Percentiles rank a stretch among this genome's conserved stretches.
phyloP scores from a whole-genome alignment of 2,329 filamentous ascomycete genomes.

The Aureobasidium leucospermi region DNA sequence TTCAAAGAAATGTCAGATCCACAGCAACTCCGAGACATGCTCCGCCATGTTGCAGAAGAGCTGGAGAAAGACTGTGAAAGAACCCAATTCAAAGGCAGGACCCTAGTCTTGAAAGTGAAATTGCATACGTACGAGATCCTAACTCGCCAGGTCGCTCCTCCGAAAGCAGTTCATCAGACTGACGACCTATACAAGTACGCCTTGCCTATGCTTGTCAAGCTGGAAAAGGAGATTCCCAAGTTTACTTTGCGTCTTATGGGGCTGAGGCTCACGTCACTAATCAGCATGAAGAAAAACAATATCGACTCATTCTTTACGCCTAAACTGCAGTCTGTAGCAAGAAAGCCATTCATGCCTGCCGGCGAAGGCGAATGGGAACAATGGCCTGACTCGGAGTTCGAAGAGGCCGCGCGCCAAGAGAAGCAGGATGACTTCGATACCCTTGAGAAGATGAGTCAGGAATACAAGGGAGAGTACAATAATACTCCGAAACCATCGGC shows the following conservation, averaged over 20 bases:
- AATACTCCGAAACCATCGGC: conserved; percentile 4
- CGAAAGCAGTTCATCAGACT: conserved; percentile 62
- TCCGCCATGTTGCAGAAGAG: conserved; percentile 74
- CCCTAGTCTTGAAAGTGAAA: conserved; percentile 85
- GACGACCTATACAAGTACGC: conserved; percentile 79
- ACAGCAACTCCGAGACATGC: conserved; percentile 62
- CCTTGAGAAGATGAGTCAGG: conserved; percentile 54
- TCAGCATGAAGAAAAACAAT: conserved; percentile 76
- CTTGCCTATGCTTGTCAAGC: conserved; percentile 72
- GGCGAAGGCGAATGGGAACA: conserved; percentile 56
- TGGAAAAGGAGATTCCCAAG: conserved; percentile 74
- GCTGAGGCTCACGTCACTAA: conserved; percentile 75
- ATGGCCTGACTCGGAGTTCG: conserved; percentile 61
- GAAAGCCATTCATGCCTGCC: conserved; percentile 21
- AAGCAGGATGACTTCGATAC: conserved; percentile 55
- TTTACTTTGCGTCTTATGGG: conserved; percentile 83
- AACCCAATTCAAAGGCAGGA: conserved; percentile 82
- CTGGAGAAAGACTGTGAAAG: conserved; percentile 76
- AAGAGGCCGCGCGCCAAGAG: conserved; percentile 54
- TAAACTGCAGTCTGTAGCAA: conserved; percentile 33
- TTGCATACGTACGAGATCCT: conserved; percentile 88
- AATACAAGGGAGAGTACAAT: conserved; percentile 31
- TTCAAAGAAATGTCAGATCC: conserved; percentile 73
- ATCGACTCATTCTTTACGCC: conserved; percentile 69
- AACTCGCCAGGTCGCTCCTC: conserved; percentile 70